Evolutionary conservation across 257 asterid genomes (phyloP), one percentile per base, ranked within the genome.

Genomic region (Ocimum tenuiflorum): DNA sequence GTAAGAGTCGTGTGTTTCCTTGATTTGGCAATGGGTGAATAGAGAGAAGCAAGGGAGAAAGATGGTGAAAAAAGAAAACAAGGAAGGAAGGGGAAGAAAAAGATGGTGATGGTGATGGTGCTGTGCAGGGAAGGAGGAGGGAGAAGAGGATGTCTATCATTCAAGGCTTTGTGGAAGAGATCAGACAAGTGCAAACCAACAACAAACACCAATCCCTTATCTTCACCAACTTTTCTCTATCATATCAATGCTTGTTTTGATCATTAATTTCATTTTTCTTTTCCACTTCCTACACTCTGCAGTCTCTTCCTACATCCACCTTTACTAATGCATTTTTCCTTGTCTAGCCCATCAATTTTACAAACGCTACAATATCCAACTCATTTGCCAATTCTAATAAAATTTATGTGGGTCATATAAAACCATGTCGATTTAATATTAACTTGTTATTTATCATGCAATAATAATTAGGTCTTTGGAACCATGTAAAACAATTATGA

Each of bases 221-320:
- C 74, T 5, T 58, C 73, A 15, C 65, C 81, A 39, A 69, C 76
- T 23, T 78, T 73, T 75, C 60, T 80, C 74, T 77, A 72, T 82
- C 89, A 73, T 52, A 56, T 79, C 50, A 83, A 76, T 75, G 80
- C 82, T 63, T 87, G 89, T 66, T 84, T 61, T 65, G 68, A 61
- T 70, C 60, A 72, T 60, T 73, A 22, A 46, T 9, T 6, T 20
- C 12, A 14, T 67, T 10, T 17, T 35, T 1, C 31, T 9, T n/a
- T 53, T 2, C n/a, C n/a, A n/a, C n/a, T n/a, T n/a, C n/a, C n/a
- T n/a, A n/a, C 3, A 15, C 43, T 17, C 10, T 15, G 42, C 14
- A 53, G 3, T 62, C 63, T n/a, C 5, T 15, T 64, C 58, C 36
- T 38, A 38, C 65, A 63, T 58, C 27, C 24, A 35, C 6, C 6